Evolutionary conservation across 2,329 filamentous ascomycete genomes (phyloP), one percentile per base, ranked within the genome.

Genomic region (Aspergillus tubingensis): DNA sequence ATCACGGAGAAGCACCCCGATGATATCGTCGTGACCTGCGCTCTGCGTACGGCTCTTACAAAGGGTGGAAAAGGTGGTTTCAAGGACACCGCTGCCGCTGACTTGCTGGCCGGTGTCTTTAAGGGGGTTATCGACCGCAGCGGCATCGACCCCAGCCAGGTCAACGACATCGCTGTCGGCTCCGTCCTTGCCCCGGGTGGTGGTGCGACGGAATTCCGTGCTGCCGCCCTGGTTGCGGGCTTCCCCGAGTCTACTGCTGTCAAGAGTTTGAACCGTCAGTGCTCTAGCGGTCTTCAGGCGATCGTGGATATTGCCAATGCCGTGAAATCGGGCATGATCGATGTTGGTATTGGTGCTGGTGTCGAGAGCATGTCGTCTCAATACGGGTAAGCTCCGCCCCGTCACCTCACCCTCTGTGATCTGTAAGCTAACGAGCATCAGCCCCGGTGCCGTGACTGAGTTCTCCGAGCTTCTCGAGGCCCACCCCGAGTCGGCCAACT

Each of bases 321-420:
- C 69, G 96, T 99, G 80, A 87, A 86, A 73, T 76, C 87, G 5
- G 95, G 93, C 71, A 96, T 96, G 90, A 98, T 98, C 73, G 94
- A 98, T 67, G 80, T 98, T 64, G 95, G 95, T 69, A 87, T 98
- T 68, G 95, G 94, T 68, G 93, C 93, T 19, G 95, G 95, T 72
- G 92, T 96, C 23, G 95, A 99, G 86, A 95, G 91, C 83, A 99
- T 99, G 95, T 91, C 87, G 72, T 84, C 84, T 60, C 91, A 97
- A 74, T 98, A 98, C 76, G 95, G 94, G 87, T 90, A 81, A 69
- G 86, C 78, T n/a, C 13, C 2, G 11, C 15, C 27, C 3, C 3
- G 25, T 25, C 25, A 11, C 30, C 25, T 25, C 23, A 25, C 32
- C 5, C 4, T 30, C 6, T 5, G 7, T 21, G 25, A 39, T 8